Conservation (phyloP, 1,139 yeast species). For the Kodamaea ohmeri region DNA sequence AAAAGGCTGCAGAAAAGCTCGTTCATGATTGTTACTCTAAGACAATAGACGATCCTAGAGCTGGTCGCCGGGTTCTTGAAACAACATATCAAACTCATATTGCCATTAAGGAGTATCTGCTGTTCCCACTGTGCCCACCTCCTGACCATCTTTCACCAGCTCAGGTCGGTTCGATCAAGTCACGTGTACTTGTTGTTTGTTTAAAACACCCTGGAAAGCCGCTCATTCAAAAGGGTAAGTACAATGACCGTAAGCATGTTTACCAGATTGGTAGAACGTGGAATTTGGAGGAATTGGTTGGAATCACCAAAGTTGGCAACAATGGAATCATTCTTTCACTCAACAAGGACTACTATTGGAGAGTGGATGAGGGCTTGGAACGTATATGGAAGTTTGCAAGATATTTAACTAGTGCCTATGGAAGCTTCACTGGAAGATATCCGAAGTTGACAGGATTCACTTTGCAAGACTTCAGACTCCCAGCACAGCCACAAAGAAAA, state of each 20-base stretch:
- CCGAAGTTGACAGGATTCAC: constrained; percentile 54
- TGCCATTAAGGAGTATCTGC: constrained; percentile 38
- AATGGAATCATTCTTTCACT: constrained; percentile 62
- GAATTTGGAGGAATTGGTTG: constrained; percentile 72
- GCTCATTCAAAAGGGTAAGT: constrained; percentile 82
- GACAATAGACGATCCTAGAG: constrained; percentile 22
- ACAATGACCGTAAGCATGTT: constrained; percentile 60
- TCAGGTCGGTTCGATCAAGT: constrained; percentile 39
- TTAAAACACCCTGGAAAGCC: constrained; percentile 56
- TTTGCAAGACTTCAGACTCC: constrained; percentile 35
- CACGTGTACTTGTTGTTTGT: constrained; percentile 42
- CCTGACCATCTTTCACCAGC: constrained; percentile 29
- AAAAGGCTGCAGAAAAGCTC: constrained; percentile 31
- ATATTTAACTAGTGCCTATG: constrained; percentile 59
- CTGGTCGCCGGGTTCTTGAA: constrained; percentile 33
- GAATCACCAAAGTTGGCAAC: constrained; percentile 50
- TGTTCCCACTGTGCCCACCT: constrained; percentile 41
- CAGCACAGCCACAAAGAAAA: constrained; percentile 16
- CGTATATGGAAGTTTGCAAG: constrained; percentile 57
- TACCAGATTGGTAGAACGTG: constrained; percentile 94
- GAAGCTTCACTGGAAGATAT: constrained; percentile 62
- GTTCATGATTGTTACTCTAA: constrained; percentile 44
- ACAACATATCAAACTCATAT: constrained; percentile 39
- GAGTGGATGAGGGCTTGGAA: constrained; percentile 65
- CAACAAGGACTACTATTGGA: constrained; percentile 87